phyloP scores from a whole-genome alignment of 1,284 basidiomycete species.

The Trametes versicolor region DNA sequence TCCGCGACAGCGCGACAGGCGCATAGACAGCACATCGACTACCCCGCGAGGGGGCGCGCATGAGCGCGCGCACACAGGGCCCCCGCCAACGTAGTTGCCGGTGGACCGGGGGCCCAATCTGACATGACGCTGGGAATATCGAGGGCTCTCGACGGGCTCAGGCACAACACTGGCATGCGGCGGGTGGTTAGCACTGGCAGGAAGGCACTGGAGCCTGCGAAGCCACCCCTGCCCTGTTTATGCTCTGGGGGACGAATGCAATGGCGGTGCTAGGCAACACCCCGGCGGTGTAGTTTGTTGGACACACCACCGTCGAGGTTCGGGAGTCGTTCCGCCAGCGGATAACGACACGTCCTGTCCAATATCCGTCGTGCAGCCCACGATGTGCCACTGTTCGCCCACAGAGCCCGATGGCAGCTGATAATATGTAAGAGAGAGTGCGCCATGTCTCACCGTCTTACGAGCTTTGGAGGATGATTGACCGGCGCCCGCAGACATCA shows the following conservation, averaged over 20 bases:
- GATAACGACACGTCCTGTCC: slow-evolving; percentile 13
- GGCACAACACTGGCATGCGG: slow-evolving; percentile 15
- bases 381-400: slow-evolving; percentile 5
- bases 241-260: slow-evolving; percentile 17
- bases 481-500: not conserved
- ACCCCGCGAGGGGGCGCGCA: slow-evolving; percentile 4
- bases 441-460: not conserved
- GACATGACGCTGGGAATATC: slow-evolving; percentile 22
- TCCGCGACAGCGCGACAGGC: slow-evolving; percentile 21
- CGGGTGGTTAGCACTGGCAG: slow-evolving; percentile 2
- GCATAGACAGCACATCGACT: slow-evolving; percentile 15
- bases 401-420: not conserved
- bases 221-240: slow-evolving; percentile 23
- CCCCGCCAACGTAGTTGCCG: slow-evolving; percentile 16
- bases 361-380: not conserved
- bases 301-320: not conserved
- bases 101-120: slow-evolving; percentile 16
- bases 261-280: slow-evolving; percentile 1
- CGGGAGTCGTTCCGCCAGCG: not conserved
- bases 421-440: not conserved
- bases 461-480: not conserved
- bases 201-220: slow-evolving; percentile 7
- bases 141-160: slow-evolving; percentile 2
- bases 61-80: slow-evolving; percentile 6
- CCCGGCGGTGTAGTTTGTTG: slow-evolving; percentile 11